phyloP scores from a whole-genome alignment of 2,329 filamentous ascomycete species.

The Cladosporium austrohemisphaericum region DNA sequence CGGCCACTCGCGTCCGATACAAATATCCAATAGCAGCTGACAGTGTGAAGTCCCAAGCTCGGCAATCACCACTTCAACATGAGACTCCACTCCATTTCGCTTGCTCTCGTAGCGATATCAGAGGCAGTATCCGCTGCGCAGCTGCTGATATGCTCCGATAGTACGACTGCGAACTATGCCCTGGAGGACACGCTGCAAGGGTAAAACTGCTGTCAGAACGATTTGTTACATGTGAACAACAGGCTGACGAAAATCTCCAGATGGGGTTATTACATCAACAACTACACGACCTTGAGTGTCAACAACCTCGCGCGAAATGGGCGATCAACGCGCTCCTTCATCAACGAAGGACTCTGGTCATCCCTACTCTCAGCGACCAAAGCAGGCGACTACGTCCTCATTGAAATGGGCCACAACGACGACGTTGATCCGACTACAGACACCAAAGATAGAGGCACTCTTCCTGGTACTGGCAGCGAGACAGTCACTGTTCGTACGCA shows the following conservation, averaged over 20 bases:
- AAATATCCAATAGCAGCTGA: too few species aligned
- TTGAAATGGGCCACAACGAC: slow-evolving; percentile 30
- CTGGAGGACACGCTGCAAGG: neutral
- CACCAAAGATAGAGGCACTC: slow-evolving; percentile 21
- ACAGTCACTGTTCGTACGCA: slow-evolving; percentile 22
- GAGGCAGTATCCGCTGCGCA: neutral
- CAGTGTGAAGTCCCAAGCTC: too few species aligned
- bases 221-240: too few species aligned
- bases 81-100: neutral
- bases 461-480: slow-evolving; percentile 25
- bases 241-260: neutral
- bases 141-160: neutral
- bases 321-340: slow-evolving; percentile 22
- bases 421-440: slow-evolving; percentile 24
- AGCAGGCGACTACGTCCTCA: slow-evolving; percentile 24
- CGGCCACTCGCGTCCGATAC: too few species aligned
- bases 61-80: too few species aligned
- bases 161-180: slow-evolving; percentile 1
- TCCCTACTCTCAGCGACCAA: slow-evolving; percentile 17
- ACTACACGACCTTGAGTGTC: slow-evolving; percentile 7
- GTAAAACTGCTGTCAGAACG: neutral
- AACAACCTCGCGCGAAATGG: slow-evolving; percentile 20
- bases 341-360: slow-evolving; percentile 23
- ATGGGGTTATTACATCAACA: slow-evolving; percentile 5
- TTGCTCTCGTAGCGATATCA: neutral